Evolutionary conservation across 140 eudicot species (phyloP), one percentile per base, ranked within the genome.

Genomic region (Ambrosia hybrid): DNA sequence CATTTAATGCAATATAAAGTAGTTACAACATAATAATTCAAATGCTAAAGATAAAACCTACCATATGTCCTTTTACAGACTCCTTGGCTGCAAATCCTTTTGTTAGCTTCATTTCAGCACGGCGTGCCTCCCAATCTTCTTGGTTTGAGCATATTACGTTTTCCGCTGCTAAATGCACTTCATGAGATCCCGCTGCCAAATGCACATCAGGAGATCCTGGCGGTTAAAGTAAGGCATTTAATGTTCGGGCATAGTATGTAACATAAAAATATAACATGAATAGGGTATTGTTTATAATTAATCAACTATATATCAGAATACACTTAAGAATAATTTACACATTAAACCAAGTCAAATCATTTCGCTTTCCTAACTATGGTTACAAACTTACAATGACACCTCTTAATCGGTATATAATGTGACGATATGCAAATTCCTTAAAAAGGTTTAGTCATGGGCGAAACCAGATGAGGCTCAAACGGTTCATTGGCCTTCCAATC

Each of bases 61-160:
- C 98, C 98, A 85, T 90, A 73, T 93, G 96, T 68, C 98, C 96
- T 87, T 83, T 93, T 38, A 93, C 89, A 43, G 93, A 87, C 80
- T 93, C 98, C 86, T 90, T 93, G 73, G 98, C 96, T 51, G 83
- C 84, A 73, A 89, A 93, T 58, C 97, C 96, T 81, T 93, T 90
- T 55, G 88, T 93, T 92, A 87, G 82, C 89, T 85, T 93, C 84
- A 93, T 89, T 66, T 89, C 91, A 65, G 87, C 93, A 39, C 91
- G 86, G 4, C 97, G 89, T 36, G 83, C 85, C 74, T 81, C 90
- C 82, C 95, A 93, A 55, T 84, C 87, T 75, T 90, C 91, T 73
- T 90, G 87, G 79, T 79, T 81, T 39, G 95, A 83, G 83, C 96
- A 87, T 59, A 89, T 81, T 34, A 85, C 89, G 34, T 62, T 75